These are phyloP conservation scores for Pleurotus salmoneostramineus DNA, from an alignment of 768 basidiomycete species.

Conservation along the genomic window DNA sequence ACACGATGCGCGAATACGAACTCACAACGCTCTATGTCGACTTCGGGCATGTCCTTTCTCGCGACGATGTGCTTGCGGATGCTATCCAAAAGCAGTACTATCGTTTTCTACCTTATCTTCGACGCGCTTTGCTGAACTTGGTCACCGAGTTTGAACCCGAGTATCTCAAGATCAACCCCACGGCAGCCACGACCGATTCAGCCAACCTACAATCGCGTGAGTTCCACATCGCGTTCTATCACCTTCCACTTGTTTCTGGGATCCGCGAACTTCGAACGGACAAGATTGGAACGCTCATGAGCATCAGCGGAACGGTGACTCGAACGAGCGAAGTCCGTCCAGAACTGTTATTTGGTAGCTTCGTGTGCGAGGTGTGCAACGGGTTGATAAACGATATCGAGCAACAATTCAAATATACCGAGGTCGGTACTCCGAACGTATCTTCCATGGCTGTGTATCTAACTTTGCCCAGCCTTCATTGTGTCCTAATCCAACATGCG, in stretches of 20 bases:
- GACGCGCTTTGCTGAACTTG: constrained; percentile 85
- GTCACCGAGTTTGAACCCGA: constrained; percentile 89
- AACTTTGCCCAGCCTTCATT: constrained; percentile 70
- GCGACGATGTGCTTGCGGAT: constrained; percentile 90
- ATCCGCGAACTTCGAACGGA: constrained; percentile 93
- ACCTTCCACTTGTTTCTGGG: constrained; percentile 88
- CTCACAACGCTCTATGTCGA: constrained; percentile 96
- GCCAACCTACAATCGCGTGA: constrained; percentile 89
- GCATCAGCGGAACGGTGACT: constrained; percentile 96
- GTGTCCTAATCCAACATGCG: constrained; percentile 93
- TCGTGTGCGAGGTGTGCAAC: constrained; percentile 86
- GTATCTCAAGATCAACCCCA: constrained; percentile 92
- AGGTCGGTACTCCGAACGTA: constrained; percentile 42
- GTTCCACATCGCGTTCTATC: constrained; percentile 94
- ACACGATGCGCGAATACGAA: constrained; percentile 92
- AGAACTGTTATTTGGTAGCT: constrained; percentile 90
- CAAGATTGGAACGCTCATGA: constrained; percentile 90
- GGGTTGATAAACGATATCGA: constrained; percentile 90
- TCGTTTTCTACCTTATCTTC: constrained; percentile 91
- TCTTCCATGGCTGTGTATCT: constrained; percentile 8
- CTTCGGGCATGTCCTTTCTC: constrained; percentile 83
- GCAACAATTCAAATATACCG: constrained; percentile 99
- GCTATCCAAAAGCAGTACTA: constrained; percentile 96
- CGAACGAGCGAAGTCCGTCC: constrained; percentile 97
- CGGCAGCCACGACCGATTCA: constrained; percentile 82